phyloP scores from a whole-genome alignment of 192 early-diverging fungal species.

The Rhizoclosmatium sp. region DNA sequence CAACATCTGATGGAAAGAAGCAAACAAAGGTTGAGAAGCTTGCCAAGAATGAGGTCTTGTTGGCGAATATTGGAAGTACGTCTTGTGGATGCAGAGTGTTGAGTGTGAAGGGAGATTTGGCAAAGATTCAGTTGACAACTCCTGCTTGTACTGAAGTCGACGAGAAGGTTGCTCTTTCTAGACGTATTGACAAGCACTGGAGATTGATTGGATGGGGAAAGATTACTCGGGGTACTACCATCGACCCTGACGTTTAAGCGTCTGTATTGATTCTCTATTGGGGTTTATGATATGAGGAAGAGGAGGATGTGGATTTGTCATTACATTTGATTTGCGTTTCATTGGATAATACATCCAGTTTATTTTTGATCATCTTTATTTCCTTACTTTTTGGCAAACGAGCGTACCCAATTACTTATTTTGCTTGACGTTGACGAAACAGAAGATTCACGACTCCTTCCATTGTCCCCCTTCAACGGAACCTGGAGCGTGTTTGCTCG shows the following conservation, averaged over 20 bases:
- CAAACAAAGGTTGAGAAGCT: conserved; percentile 96
- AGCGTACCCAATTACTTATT: neutral
- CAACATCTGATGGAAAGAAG: conserved; percentile 88
- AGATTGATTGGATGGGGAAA: conserved; percentile 99
- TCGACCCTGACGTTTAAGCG: conserved; percentile 59
- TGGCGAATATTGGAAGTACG: conserved; percentile 97
- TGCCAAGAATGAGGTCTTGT: conserved; percentile 88
- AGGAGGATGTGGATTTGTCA: neutral
- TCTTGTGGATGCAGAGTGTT: conserved; percentile 94
- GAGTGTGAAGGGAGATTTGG: conserved; percentile 92
- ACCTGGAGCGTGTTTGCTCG: neutral
- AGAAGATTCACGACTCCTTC: no score
- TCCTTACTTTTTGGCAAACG: neutral
- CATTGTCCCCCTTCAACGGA: no score
- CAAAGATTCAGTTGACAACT: conserved; percentile 89
- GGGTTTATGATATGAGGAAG: no score
- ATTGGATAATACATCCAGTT: neutral
- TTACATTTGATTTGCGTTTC: neutral
- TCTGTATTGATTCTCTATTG: neutral
- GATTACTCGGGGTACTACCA: conserved; percentile 83
- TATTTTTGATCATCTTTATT: neutral
- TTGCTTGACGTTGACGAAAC: no score
- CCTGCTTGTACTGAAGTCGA: conserved; percentile 95
- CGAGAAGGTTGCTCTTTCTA: conserved; percentile 94
- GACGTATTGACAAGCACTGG: conserved; percentile 98